These are phyloP conservation scores for Brettanomyces nanus DNA, from an alignment of 805 yeast species.

Conservation along the genomic window DNA sequence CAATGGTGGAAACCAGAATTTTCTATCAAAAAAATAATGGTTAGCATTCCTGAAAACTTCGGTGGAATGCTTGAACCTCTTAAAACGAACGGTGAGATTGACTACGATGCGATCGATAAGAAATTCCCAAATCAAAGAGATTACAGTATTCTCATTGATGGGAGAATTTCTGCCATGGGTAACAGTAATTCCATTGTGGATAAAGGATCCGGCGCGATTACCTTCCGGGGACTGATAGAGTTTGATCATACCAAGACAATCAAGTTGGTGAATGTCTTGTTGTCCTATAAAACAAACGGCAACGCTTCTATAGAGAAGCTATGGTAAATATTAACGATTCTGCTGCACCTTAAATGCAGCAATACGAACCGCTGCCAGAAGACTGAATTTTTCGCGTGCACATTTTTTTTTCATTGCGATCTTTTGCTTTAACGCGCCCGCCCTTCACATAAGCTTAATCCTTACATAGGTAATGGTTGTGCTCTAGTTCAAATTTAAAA, in stretches of 20 bases:
- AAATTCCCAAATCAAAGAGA: slow-evolving; percentile 21
- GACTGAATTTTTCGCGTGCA: no score
- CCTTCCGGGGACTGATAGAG: slow-evolving; percentile 27
- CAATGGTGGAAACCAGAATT: slow-evolving; percentile 22
- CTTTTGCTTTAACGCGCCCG: no score
- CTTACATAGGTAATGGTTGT: no score
- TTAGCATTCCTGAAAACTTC: slow-evolving; percentile 18
- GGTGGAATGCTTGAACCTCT: slow-evolving; percentile 27
- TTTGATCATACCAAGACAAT: slow-evolving; percentile 29
- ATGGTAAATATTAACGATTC: slow-evolving; percentile 18
- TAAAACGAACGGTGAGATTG: slow-evolving; percentile 13
- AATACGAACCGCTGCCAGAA: no score
- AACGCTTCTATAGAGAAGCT: slow-evolving; percentile 21
- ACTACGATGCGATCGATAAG: slow-evolving; percentile 19
- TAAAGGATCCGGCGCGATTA: slow-evolving; percentile 22
- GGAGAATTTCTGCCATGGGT: slow-evolving; percentile 19
- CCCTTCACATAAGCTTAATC: not conserved
- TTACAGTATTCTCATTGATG: slow-evolving; percentile 25
- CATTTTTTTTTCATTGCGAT: no score
- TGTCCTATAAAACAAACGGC: slow-evolving; percentile 22
- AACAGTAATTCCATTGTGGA: slow-evolving; percentile 15
- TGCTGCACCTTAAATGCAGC: no score
- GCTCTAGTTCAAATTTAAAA: no score
- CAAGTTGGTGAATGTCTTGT: slow-evolving; percentile 19
- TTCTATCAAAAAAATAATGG: slow-evolving; percentile 19